Evolutionary conservation across 257 asterid species (phyloP).

Genomic region (Cynanchum wilfordii): DNA sequence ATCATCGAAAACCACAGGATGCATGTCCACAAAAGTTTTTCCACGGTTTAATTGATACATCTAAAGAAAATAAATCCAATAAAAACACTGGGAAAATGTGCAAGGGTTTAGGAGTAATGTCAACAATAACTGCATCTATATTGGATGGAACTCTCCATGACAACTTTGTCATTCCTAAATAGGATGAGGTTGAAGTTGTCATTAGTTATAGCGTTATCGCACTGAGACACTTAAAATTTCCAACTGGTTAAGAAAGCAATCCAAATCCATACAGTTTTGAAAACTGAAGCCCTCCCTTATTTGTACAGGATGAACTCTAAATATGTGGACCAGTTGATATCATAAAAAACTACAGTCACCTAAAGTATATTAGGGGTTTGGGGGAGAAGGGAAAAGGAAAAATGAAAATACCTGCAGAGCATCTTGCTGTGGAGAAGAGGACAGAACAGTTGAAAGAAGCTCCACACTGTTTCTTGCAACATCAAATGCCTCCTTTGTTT

Average conservation of each 20-base stretch:
- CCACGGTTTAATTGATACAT: not conserved
- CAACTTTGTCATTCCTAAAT: not conserved
- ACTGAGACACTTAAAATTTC: not conserved
- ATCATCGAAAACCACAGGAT: not conserved
- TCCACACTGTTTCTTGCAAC: conserved; percentile 95
- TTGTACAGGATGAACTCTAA: not conserved
- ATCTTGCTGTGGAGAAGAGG: conserved; percentile 97
- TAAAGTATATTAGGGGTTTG: not conserved
- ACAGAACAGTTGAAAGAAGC: conserved; percentile 81
- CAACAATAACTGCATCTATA: not conserved
- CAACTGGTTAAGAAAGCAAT: not conserved
- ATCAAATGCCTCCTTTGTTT: conserved; percentile 89
- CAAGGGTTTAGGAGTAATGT: not conserved
- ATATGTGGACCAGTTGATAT: not conserved
- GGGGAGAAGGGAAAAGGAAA: not conserved
- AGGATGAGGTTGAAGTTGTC: not conserved
- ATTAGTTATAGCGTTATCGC: not conserved
- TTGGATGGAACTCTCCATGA: not conserved
- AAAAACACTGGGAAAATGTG: not conserved
- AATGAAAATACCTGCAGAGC: conserved; percentile 62
- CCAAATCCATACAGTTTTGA: not conserved
- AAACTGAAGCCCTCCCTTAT: not conserved
- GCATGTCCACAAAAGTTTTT: not conserved
- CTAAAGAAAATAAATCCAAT: not conserved
- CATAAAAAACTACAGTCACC: not conserved